Evolutionary conservation across 73 alveolate species (phyloP), one percentile per base, ranked within the genome.

Genomic region (Paramecium sexaurelia): DNA sequence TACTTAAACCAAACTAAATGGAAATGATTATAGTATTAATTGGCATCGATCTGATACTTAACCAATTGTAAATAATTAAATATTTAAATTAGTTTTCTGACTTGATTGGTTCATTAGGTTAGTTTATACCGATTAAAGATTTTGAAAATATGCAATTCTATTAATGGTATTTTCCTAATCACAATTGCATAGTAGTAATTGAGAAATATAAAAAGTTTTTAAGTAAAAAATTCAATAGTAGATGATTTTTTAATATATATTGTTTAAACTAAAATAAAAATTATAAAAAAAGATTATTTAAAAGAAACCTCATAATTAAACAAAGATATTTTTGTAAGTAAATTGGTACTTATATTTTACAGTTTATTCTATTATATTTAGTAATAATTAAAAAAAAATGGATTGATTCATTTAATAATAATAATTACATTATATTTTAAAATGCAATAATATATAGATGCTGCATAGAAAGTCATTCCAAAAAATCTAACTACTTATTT

Each of bases 1-100:
- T 29, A 29, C 83, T 3, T 2, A 26, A 66, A 66, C 37, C 24
- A 29, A 26, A 66, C 6, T 29, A 11, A 66, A 29, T 24, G 43
- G 83, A 19, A 32, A 66, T 29, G 37, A 66, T 29, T 0, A 10
- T 2, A 66, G 37, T 29, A 66, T 29, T 6, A 32, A 29, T 66
- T 66, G 41, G 83, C 37, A 29, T 66, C 37, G 83, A 24, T 66
- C 83, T 3, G 83, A 66, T 32, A 66, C 83, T 11, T 66, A 66
- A 66, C 83, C 83, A 3, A 26, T 66, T 3, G 83, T 66, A 66
- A 51, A 29, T 11, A 0, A 24, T 66, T 0, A 45, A 13, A 66
- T 24, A 22, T 29, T 0, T 66, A 66, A 1, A 66, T 13, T 66
- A 66, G 83, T 66, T 29, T 66, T 66, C 83, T 24, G 83, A 66